Conservation (phyloP, 495 filamentous ascomycete genomes). For the Xylaria telfairii region DNA sequence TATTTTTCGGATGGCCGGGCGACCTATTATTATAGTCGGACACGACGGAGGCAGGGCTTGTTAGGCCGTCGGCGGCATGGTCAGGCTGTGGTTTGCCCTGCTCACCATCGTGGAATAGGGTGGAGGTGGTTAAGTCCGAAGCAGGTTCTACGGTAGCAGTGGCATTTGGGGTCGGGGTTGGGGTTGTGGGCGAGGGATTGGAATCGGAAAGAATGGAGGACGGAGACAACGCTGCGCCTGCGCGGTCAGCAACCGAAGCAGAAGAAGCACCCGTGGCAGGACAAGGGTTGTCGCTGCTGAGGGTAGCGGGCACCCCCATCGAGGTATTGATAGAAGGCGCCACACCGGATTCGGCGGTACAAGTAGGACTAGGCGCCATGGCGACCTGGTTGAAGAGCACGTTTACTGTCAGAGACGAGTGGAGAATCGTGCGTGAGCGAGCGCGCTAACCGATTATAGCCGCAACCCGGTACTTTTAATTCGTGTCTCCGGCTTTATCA, state of each 20-base stretch:
- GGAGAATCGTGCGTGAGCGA: background rate
- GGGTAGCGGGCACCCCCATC: constrained; percentile 35
- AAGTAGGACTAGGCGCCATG: constrained; percentile 17
- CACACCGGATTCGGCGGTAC: constrained; percentile 4
- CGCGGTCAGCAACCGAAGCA: constrained; percentile 27
- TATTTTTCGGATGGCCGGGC: constrained; percentile 63
- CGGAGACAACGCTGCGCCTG: constrained; percentile 33
- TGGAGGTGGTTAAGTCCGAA: constrained; percentile 33
- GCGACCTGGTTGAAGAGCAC: background rate
- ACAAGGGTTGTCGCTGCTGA: constrained; percentile 26
- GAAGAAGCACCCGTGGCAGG: constrained; percentile 22
- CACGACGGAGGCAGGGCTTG: constrained; percentile 35
- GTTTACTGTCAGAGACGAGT: constrained; percentile 3
- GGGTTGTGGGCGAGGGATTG: constrained; percentile 15
- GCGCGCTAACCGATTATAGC: background rate
- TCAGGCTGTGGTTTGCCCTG: constrained; percentile 27
- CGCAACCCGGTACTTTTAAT: background rate
- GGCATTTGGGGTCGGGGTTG: constrained; percentile 37
- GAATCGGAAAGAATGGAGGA: constrained; percentile 12
- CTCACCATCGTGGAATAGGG: constrained; percentile 47
- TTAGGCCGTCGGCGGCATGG: constrained; percentile 31
- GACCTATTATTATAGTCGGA: constrained; percentile 47
- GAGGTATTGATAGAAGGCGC: background rate
- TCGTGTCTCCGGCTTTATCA: background rate
- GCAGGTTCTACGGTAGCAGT: constrained; percentile 5